Evolutionary conservation across 2,329 filamentous ascomycete species (phyloP).

Genomic region (Pestalotiopsis fici): DNA sequence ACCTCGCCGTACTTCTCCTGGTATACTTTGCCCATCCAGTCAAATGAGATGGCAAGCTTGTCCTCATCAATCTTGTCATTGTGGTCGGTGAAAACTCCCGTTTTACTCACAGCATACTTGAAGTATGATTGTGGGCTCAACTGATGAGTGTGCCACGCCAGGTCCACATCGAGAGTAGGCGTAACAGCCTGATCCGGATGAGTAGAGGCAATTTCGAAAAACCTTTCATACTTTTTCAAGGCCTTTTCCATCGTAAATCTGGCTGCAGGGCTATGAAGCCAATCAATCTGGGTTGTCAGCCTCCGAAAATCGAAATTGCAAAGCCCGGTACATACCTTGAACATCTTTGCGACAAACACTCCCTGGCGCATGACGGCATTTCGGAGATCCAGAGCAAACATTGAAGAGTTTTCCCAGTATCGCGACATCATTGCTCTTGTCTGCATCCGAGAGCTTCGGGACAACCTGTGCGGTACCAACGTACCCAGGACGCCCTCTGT

Average conservation of each 20-base stretch:
- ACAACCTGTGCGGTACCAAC: constrained; percentile 15
- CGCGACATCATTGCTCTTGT: constrained; percentile 65
- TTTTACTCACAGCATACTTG: constrained; percentile 46
- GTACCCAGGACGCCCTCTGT: constrained; percentile 12
- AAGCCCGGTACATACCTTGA: constrained; percentile 37
- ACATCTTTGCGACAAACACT: constrained; percentile 69
- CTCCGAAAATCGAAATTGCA: neutral
- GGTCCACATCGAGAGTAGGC: constrained; percentile 70
- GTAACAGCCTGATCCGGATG: constrained; percentile 52
- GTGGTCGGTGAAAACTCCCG: constrained; percentile 68
- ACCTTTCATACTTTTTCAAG: constrained; percentile 62
- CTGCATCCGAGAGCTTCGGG: constrained; percentile 35
- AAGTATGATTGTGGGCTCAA: constrained; percentile 64
- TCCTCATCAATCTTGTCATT: constrained; percentile 76
- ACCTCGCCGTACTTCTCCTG: constrained; percentile 61
- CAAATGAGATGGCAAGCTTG: constrained; percentile 62
- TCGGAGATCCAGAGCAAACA: constrained; percentile 62
- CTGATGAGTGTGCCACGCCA: constrained; percentile 79
- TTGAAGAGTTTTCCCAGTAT: constrained; percentile 67
- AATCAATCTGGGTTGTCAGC: constrained; percentile 2
- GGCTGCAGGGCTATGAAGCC: constrained; percentile 63
- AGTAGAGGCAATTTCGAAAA: constrained; percentile 56
- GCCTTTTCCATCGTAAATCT: constrained; percentile 62
- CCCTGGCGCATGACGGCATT: constrained; percentile 65
- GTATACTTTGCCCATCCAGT: constrained; percentile 70